Conservation (phyloP, 2,329 filamentous ascomycete species). For the Exophiala phaeomuriformis region DNA sequence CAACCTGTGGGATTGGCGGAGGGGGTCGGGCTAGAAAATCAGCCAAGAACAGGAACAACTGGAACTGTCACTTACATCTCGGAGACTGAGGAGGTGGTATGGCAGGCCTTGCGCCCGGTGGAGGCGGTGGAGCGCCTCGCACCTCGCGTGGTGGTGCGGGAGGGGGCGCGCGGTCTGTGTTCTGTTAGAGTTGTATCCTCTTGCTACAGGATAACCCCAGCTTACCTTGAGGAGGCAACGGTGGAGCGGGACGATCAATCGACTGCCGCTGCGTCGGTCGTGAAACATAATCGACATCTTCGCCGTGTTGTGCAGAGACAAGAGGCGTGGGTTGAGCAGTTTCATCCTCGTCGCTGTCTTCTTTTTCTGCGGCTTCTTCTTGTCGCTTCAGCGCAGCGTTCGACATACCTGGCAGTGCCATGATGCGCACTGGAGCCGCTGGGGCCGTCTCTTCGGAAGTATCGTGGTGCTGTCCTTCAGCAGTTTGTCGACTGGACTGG, state of each 20-base stretch:
- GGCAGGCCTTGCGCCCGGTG: conserved; percentile 10
- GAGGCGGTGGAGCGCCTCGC: conserved; percentile 41
- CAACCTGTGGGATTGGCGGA: conserved; percentile 7
- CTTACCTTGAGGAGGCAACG: conserved; percentile 48
- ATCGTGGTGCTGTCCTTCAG: conserved; percentile 32
- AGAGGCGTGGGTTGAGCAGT: conserved; percentile 22
- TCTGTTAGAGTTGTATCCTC: background rate
- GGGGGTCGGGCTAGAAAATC: conserved; percentile 13
- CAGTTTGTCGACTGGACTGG: conserved; percentile 31
- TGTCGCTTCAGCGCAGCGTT: conserved; percentile 46
- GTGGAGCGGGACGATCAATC: conserved; percentile 40
- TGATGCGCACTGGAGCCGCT: conserved; percentile 43
- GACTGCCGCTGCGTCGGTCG: conserved; percentile 27
- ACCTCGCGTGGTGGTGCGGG: conserved; percentile 38
- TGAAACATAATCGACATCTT: conserved; percentile 23
- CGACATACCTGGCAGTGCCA: conserved; percentile 65
- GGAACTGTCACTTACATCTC: conserved; percentile 10
- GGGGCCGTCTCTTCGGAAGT: conserved; percentile 32
- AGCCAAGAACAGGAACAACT: background rate
- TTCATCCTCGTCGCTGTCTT: conserved; percentile 30
- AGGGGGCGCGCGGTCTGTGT: conserved; percentile 40
- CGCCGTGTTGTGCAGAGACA: conserved; percentile 14
- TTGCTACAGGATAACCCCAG: background rate
- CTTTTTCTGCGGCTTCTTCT: conserved; percentile 38
- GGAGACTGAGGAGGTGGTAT: conserved; percentile 18